Percentiles rank a stretch among this genome's conserved stretches.
Conservation (phyloP, 148 eudicot species). For the Beta vulgaris region DNA sequence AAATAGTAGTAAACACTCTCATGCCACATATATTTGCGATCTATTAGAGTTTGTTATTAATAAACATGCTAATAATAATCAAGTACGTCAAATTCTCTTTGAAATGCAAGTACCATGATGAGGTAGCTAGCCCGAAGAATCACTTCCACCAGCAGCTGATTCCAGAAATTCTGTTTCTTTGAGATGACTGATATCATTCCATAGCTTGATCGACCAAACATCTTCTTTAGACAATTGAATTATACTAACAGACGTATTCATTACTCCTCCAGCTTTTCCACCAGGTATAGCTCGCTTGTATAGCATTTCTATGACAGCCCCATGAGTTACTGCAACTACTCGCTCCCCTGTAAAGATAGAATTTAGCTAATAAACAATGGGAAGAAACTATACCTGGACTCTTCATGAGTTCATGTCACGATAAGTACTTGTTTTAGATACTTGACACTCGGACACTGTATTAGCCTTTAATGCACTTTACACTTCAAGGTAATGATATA, state of each 20-base stretch:
- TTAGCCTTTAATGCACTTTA: too few relatives aligned
- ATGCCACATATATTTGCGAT: neutral
- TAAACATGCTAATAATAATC: neutral
- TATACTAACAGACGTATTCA: conserved; percentile 63
- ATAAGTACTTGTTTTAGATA: too few relatives aligned
- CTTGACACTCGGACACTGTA: too few relatives aligned
- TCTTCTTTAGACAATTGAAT: conserved; percentile 53
- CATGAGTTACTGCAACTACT: conserved; percentile 73
- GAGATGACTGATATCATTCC: conserved; percentile 83
- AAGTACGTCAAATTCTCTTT: neutral
- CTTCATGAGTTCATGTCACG: too few relatives aligned
- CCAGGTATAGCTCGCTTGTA: conserved; percentile 48
- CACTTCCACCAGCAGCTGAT: conserved; percentile 69
- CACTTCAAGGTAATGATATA: too few relatives aligned
- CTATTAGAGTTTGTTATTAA: neutral
- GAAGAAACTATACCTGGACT: too few relatives aligned
- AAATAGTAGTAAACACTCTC: neutral
- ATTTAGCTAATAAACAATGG: neutral
- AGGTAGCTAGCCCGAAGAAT: conserved; percentile 41
- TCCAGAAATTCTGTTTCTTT: conserved; percentile 40
- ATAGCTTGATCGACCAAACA: conserved; percentile 58
- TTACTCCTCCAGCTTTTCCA: conserved; percentile 37
- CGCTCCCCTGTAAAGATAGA: conserved; percentile 50
- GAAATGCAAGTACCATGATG: neutral
- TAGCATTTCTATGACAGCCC: conserved; percentile 67